Percentiles rank a stretch among this genome's conserved stretches.
These are phyloP conservation scores for Diphasiastrum complanatum DNA, from an alignment of 83 land plant species.

Conservation along the genomic window DNA sequence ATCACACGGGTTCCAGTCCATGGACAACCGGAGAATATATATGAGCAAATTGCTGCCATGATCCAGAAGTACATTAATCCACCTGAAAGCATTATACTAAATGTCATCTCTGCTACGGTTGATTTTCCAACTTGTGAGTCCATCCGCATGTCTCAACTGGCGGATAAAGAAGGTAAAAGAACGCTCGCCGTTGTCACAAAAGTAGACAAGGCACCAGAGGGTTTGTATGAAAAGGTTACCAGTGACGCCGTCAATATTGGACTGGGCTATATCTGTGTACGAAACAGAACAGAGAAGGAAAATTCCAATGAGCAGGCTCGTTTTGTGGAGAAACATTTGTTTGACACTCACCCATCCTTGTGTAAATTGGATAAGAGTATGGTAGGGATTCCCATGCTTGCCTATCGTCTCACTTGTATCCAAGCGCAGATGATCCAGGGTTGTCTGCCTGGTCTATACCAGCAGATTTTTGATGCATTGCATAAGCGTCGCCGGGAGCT, in stretches of 20 bases:
- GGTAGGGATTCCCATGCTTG: no score
- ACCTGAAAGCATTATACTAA: neutral
- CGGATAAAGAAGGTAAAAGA: neutral
- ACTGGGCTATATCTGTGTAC: neutral
- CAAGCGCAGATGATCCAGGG: no score
- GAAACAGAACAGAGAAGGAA: neutral
- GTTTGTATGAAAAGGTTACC: no score
- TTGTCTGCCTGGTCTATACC: no score
- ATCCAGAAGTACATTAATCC: neutral
- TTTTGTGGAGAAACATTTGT: neutral
- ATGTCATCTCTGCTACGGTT: neutral
- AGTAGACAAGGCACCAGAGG: neutral
- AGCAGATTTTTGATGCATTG: no score
- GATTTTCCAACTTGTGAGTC: no score
- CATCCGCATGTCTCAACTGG: neutral
- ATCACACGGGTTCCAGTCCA: constrained; percentile 37
- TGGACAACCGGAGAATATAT: constrained; percentile 26
- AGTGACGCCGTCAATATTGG: no score
- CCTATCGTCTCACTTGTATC: no score
- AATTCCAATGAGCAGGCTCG: neutral
- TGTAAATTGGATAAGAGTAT: neutral
- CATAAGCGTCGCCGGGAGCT: no score
- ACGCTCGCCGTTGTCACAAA: neutral
- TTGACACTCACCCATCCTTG: neutral
- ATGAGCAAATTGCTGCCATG: neutral